Base-by-base conservation (phyloP, 169 alveolate genomes). In the Plasmodium gonderi region DNA sequence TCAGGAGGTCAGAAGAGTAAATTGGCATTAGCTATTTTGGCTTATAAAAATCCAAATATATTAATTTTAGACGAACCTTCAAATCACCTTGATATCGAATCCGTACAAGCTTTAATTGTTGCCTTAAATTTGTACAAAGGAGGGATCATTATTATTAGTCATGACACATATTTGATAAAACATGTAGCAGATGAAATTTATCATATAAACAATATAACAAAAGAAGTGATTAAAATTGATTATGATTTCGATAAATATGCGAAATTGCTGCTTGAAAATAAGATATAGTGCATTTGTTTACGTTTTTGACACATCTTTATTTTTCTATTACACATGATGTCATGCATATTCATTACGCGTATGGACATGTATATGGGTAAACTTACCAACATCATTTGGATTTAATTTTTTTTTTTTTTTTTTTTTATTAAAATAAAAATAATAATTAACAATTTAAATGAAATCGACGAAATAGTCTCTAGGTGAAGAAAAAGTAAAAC, bases 1-100 rank as follows among this genome's bases (percentile, higher is more conserved):
- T 98, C 99, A 17, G 99, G 99, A 90, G 99, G 99, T 1, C 99
- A 99, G 95, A 99, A 99, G 92, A 95, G 98, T 78, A 96, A 99
- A 92, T 99, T 99, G 29, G 99, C 99, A 23, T 97, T 99, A 90
- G 99, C 99, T 7, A 96, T 98, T 94, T 97, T 98, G 94, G 99
- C 99, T 74, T 98, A 96, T 96, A 97, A 95, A 82, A 97, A 98
- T 91, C 99, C 99, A 20, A 99, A 99, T 90, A 97, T 98, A 76
- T 91, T 98, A 60, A 95, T 98, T 77, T 95, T 98, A 95, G 99
- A 98, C 93, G 99, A 98, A 96, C 99, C 99, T 42, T 98, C 99
- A 20, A 98, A 98, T 95, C 99, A 98, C 91, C 96, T 98, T 82
- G 99, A 98, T 95, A 96, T 98, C 47, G 99, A 98, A 94, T 99